Percentiles rank a stretch among this genome's conserved stretches.
phyloP scores from a whole-genome alignment of 495 filamentous ascomycete genomes.

The Tuber umbilicatum region DNA sequence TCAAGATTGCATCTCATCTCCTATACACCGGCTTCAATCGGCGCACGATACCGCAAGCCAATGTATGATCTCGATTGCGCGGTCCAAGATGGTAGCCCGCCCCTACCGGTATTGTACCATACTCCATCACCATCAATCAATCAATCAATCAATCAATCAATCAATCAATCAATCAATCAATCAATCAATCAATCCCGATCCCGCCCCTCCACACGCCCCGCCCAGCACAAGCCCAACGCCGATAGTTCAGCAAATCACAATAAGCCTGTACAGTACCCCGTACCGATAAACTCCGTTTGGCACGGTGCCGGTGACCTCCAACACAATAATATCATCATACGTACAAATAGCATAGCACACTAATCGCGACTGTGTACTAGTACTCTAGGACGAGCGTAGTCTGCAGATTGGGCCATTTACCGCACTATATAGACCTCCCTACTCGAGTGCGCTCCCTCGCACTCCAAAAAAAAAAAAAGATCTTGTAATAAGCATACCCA shows the following conservation, averaged over 20 bases:
- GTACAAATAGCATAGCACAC: too few species aligned
- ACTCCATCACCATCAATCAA: not conserved
- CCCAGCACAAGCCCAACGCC: not conserved
- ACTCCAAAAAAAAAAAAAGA: not conserved
- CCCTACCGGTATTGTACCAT: too few species aligned
- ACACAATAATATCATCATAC: too few species aligned
- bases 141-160: not conserved
- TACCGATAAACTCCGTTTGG: not conserved
- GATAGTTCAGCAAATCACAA: not conserved
- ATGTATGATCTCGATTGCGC: not conserved
- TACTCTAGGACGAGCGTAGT: too few species aligned
- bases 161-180: too few species aligned
- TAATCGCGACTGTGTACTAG: too few species aligned
- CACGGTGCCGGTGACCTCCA: not conserved
- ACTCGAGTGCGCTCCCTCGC: too few species aligned
- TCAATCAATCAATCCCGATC: not conserved
- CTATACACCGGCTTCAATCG: not conserved
- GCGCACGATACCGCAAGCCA: not conserved
- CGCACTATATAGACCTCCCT: too few species aligned
- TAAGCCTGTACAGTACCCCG: not conserved
- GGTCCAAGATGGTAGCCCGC: not conserved
- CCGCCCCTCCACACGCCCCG: not conserved
- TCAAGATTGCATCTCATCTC: not conserved
- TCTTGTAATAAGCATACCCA: not conserved
- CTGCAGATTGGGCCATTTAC: too few species aligned